Evolutionary conservation across 2,329 filamentous ascomycete genomes (phyloP), one percentile per base, ranked within the genome.

Genomic region (Nemania serpens): DNA sequence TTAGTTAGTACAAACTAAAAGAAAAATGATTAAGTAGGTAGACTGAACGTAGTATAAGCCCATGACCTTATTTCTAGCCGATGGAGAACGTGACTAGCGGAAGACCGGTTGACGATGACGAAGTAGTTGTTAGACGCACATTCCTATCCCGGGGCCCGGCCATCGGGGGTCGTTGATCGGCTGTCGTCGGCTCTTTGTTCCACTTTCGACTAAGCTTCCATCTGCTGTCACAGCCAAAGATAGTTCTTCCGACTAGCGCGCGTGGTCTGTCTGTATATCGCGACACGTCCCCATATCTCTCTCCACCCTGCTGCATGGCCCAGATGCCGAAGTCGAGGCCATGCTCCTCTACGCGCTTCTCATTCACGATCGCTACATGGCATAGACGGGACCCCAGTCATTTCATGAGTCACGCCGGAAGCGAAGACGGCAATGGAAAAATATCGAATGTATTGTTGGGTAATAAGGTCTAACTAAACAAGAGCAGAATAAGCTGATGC

Each of bases 71-170:
- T 29, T 29, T 29, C 25, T 7, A 7, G 25, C 4, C 25, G 7
- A 29, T 3, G 25, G 25, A 29, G 25, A 7, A 29, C 25, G 25
- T 29, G 7, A 4, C 3, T 29, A 29, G 36, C 15, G 11, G 15
- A 5, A 39, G 36, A 12, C 11, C 15, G 36, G 11, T n/a, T n/a
- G n/a, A 10, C 36, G 36, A 39, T 4, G 11, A 39, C 15, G 36
- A 39, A 39, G 4, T 5, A 39, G 36, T 39, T 39, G 36, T 13
- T n/a, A 39, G 36, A 39, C 3, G 15, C 36, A 39, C 25, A 37
- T 20, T 54, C 54, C 43, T 55, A 41, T 58, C 48, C 43, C 45
- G 45, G 46, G 33, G 5, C 13, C 57, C 51, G 58, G 45, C 25
- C 22, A 7, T 33, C 46, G 6, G 37, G 29, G 15, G 11, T 13